Evolutionary conservation across 228 moss, liverwort and hornwort species (phyloP).

Genomic region (Sphagnum magellanicum): DNA sequence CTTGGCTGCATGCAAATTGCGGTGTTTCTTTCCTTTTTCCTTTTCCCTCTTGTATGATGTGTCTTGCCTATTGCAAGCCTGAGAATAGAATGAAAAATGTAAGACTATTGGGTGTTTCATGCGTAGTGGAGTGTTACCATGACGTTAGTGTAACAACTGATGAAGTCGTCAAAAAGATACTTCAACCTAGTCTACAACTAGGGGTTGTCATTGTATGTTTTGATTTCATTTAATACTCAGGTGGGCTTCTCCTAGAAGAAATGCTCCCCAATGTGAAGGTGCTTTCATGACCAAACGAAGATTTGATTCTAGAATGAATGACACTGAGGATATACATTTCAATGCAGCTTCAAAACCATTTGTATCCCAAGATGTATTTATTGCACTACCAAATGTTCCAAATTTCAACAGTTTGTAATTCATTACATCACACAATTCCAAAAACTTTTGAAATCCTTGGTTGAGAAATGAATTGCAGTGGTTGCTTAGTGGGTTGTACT

Average conservation of each 20-base stretch:
- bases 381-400: no score
- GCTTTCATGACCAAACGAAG: neutral
- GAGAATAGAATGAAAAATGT: neutral
- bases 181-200: slow-evolving; percentile 69
- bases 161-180: slow-evolving; percentile 76
- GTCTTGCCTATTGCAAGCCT: neutral
- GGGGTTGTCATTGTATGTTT: slow-evolving; percentile 83
- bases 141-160: slow-evolving; percentile 67
- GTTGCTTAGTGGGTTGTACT: no score
- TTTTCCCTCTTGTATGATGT: neutral
- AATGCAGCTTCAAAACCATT: no score
- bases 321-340: neutral
- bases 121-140: slow-evolving; percentile 61
- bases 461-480: no score
- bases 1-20: no score
- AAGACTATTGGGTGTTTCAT: neutral
- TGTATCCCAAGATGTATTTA: no score
- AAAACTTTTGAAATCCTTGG: no score
- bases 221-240: slow-evolving; percentile 85
- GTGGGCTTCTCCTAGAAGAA: slow-evolving; percentile 81
- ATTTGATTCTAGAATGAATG: neutral
- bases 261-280: slow-evolving; percentile 68
- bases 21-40: no score
- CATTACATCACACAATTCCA: no score
- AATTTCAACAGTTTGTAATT: no score